phyloP scores from a whole-genome alignment of 2,329 filamentous ascomycete species.

The Helicocarpus griseus region DNA sequence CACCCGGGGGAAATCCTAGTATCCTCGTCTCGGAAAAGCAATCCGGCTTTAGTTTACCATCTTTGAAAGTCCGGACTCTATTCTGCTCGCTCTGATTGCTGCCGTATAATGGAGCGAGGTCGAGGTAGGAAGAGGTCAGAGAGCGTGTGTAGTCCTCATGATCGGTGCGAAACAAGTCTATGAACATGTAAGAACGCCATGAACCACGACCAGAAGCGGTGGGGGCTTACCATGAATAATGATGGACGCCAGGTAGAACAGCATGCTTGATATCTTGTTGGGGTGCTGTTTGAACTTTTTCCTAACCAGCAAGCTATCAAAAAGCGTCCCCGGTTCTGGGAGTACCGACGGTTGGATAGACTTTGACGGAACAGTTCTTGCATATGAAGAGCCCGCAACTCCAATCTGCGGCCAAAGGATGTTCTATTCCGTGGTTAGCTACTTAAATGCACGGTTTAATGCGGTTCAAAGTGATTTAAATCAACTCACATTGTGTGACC shows the following conservation, averaged over 20 bases:
- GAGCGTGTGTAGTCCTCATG: conserved; percentile 22
- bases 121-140: conserved; percentile 40
- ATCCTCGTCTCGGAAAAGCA: conserved; percentile 27
- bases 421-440: conserved; percentile 10
- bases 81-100: conserved; percentile 25
- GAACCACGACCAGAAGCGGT: not conserved
- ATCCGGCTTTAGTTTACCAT: conserved; percentile 31
- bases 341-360: conserved; percentile 11
- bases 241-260: conserved; percentile 43
- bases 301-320: conserved; percentile 15
- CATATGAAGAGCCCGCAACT: conserved; percentile 19
- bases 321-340: conserved; percentile 19
- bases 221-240: conserved; percentile 38
- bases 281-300: conserved; percentile 25
- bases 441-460: not conserved
- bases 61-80: conserved; percentile 25
- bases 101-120: conserved; percentile 39
- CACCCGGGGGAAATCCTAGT: conserved; percentile 25
- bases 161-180: conserved; percentile 39
- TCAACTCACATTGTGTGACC: conserved; percentile 14
- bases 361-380: conserved; percentile 17
- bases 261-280: conserved; percentile 37
- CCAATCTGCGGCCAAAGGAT: conserved; percentile 17
- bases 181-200: conserved; percentile 13
- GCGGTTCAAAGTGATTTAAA: not conserved